Evolutionary conservation across 2,329 filamentous ascomycete species (phyloP), one percentile per base, ranked within the genome.

Genomic region (Microsporum canis): DNA sequence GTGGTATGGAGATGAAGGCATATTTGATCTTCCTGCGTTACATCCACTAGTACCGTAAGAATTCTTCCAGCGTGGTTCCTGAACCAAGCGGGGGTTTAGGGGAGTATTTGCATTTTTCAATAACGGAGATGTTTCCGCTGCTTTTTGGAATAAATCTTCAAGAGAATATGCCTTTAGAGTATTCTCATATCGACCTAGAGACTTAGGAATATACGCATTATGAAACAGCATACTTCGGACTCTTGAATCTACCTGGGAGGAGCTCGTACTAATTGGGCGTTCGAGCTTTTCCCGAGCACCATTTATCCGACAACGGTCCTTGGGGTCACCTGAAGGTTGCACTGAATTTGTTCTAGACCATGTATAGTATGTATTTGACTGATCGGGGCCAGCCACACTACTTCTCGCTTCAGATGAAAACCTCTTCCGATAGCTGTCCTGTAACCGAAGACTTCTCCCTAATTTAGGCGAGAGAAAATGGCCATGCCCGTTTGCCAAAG

Each of bases 141-240:
- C 55, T n/a, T 29, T 39, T 33, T 41, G 36, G 41, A 57, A 10
- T 5, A 63, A 55, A 5, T 61, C 60, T 57, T 61, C 57, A n/a
- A 63, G n/a, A 10, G n/a, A 60, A 47, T 60, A 63, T 31, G 14
- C 17, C 38, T 55, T 58, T 56, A 1, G n/a, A 14, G 17, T 10
- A 31, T 33, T 1, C 8, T 7, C 31, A n/a, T 31, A 12, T 58
- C 7, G 41, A 45, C 33, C 12, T 17, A 4, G 14, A 39, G 45
- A 31, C 12, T 27, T 45, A 59, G 36, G 8, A 17, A 59, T 34
- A 36, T 63, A 63, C 4, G 62, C 62, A 17, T 63, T 63, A 38
- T 41, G 58, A 23, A 63, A 63, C n/a, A 61, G 29, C 62, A 63
- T 61, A 14, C 56, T 36, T 27, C 58, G 27, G 5, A 53, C 60